phyloP scores from a whole-genome alignment of 345 rosid species.

The Brassica rapa region DNA sequence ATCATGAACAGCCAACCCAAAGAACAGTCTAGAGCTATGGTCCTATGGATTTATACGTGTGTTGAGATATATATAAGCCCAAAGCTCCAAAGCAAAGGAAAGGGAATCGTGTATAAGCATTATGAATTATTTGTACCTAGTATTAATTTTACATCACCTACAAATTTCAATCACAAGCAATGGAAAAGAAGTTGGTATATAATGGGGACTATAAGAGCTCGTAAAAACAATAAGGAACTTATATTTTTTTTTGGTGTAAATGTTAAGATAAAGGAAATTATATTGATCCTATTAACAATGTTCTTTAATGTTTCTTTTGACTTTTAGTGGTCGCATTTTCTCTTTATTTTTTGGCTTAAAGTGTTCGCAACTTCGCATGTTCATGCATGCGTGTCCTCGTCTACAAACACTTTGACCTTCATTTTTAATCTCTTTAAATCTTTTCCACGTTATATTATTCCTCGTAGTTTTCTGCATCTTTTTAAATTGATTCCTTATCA shows the following conservation, averaged over 20 bases:
- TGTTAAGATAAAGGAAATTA: not conserved
- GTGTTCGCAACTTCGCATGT: conserved; percentile 28
- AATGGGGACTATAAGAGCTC: conserved; percentile 25
- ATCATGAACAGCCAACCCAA: not conserved
- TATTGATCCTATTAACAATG: conserved; percentile 44
- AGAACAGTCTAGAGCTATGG: not conserved
- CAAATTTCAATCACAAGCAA: not conserved
- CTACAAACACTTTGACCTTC: conserved; percentile 37
- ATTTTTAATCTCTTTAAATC: conserved; percentile 9
- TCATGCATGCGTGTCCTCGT: conserved; percentile 37
- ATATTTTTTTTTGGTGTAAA: not conserved
- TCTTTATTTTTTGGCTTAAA: conserved; percentile 21
- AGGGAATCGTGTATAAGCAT: not conserved
- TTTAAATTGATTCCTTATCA: conserved; percentile 16
- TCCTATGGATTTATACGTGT: not conserved
- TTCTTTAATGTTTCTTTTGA: conserved; percentile 29
- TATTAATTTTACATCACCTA: not conserved
- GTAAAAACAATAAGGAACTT: conserved; percentile 14
- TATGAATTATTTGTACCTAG: not conserved
- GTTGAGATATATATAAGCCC: not conserved
- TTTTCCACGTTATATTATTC: conserved; percentile 23
- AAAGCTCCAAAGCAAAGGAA: not conserved
- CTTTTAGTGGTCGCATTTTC: conserved; percentile 38
- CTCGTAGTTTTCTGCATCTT: conserved; percentile 24
- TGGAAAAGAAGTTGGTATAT: conserved; percentile 4